Evolutionary conservation across 2,329 filamentous ascomycete species (phyloP).

Genomic region (Ustilaginoidea virens): DNA sequence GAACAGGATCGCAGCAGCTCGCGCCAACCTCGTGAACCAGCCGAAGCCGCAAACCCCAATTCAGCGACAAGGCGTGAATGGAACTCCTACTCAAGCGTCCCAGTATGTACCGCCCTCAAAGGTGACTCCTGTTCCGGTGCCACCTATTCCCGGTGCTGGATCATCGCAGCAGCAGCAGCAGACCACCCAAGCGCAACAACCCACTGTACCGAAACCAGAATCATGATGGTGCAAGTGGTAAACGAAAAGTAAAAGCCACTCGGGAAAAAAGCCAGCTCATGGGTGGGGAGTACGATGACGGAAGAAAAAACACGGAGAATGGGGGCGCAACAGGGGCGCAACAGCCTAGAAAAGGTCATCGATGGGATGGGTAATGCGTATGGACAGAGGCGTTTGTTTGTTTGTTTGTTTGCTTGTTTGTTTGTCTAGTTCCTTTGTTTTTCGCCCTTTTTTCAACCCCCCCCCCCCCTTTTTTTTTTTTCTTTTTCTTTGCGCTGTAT

Average conservation of each 20-base stretch:
- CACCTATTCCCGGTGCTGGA: conserved; percentile 24
- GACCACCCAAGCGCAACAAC: conserved; percentile 2
- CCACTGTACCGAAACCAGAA: conserved; percentile 1
- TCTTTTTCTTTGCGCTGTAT: not conserved
- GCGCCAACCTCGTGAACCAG: conserved; percentile 21
- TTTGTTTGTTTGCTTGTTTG: not conserved
- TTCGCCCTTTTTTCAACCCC: not conserved
- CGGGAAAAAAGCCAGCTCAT: too few relatives aligned
- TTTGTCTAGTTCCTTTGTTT: too few relatives aligned
- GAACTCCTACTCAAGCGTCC: conserved; percentile 19
- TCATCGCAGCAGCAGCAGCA: conserved; percentile 1
- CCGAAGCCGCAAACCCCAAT: conserved; percentile 22
- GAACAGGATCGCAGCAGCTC: conserved; percentile 16
- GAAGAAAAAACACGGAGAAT: not conserved
- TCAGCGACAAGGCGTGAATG: conserved; percentile 17
- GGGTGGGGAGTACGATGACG: too few relatives aligned
- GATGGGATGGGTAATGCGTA: too few relatives aligned
- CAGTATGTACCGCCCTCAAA: conserved; percentile 20
- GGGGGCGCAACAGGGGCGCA: too few relatives aligned
- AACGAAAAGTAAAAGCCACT: not conserved
- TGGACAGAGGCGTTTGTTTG: not conserved
- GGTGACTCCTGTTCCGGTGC: conserved; percentile 28
- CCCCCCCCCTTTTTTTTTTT: not conserved
- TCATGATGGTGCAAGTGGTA: not conserved
- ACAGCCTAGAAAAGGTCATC: too few relatives aligned